Conservation (phyloP, 2,329 filamentous ascomycete species). For the Fusarium udum region DNA sequence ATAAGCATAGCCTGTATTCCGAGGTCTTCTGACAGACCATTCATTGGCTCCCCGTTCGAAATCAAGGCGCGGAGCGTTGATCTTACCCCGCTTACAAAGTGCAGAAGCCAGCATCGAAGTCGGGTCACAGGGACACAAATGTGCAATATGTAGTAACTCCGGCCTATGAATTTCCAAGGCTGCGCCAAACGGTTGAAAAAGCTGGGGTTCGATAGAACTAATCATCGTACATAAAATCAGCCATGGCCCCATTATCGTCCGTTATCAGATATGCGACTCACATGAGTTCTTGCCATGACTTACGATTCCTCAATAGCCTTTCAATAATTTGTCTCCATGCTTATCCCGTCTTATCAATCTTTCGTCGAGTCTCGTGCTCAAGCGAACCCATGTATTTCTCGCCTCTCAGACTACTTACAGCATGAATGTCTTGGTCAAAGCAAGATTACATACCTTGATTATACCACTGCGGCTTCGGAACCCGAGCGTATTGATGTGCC, state of each 20-base stretch:
- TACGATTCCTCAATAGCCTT: too few species aligned
- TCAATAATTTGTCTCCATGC: neutral
- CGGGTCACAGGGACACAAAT: accelerated
- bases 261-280: neutral
- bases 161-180: neutral
- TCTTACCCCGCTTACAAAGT: neutral
- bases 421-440: accelerated
- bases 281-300: neutral
- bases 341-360: neutral
- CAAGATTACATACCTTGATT: neutral
- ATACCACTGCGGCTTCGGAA: accelerated
- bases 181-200: accelerated
- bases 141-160: neutral
- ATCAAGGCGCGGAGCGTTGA: neutral
- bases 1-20: neutral
- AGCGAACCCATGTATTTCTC: neutral
- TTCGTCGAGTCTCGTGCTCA: neutral
- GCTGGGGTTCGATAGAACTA: neutral
- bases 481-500: accelerated
- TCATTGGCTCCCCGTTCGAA: neutral
- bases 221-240: neutral
- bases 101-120: neutral
- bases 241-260: neutral
- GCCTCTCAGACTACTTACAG: accelerated
- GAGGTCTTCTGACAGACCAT: too few species aligned